Percentiles rank a stretch among this genome's conserved stretches.
These are phyloP conservation scores for Gossypium anomalum DNA, from an alignment of 345 rosid species.

Conservation along the genomic window DNA sequence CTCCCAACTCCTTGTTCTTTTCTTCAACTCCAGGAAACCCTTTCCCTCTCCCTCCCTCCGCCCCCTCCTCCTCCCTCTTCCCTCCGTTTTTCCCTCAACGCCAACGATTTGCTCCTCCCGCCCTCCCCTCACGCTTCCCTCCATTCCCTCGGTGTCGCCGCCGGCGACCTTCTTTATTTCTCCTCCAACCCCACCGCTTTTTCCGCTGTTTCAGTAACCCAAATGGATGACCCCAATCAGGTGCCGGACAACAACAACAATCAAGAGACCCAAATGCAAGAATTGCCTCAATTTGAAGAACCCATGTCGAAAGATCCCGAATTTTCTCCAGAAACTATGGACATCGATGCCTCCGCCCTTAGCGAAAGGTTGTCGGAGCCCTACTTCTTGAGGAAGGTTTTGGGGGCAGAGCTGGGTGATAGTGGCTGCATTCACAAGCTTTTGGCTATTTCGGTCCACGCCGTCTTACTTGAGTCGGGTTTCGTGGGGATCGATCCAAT, in stretches of 20 bases:
- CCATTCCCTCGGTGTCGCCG: conserved; percentile 52
- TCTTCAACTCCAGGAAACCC: conserved; percentile 36
- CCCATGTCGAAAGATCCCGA: background rate
- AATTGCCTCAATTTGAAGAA: conserved; percentile 3
- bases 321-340: conserved; percentile 16
- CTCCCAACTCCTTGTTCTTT: conserved; percentile 33
- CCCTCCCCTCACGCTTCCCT: conserved; percentile 43
- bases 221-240: background rate
- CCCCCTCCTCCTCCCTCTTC: conserved; percentile 23
- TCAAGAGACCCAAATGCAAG: conserved; percentile 4
- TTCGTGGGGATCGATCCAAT: conserved; percentile 41
- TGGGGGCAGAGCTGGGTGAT: conserved; percentile 45
- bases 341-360: conserved; percentile 24
- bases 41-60: conserved; percentile 21
- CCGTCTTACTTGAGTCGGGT: conserved; percentile 69
- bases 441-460: conserved; percentile 55
- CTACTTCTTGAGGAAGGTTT: conserved; percentile 48
- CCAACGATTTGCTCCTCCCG: conserved; percentile 51
- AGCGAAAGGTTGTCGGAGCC: conserved; percentile 44
- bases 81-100: conserved; percentile 60
- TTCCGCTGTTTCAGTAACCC: background rate
- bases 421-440: conserved; percentile 34
- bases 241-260: background rate
- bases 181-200: conserved; percentile 29
- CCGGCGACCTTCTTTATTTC: conserved; percentile 69